These are phyloP conservation scores for Chlorella vulgaris DNA, from an alignment of 139 green algal species.

Conservation along the genomic window DNA sequence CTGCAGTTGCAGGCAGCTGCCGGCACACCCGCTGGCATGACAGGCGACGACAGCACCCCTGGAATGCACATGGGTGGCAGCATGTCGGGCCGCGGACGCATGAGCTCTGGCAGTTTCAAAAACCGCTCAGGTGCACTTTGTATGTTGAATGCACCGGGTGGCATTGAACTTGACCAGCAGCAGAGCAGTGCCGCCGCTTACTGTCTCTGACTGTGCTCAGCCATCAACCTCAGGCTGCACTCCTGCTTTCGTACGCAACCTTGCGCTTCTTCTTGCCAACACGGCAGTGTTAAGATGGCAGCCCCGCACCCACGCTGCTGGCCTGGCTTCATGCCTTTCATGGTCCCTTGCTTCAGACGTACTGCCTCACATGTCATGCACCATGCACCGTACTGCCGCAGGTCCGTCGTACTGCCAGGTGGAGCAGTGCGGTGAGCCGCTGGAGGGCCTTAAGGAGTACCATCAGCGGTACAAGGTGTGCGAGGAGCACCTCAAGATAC, in stretches of 20 bases:
- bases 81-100: background rate
- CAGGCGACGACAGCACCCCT: background rate
- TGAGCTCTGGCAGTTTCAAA: conserved; percentile 1
- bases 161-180: background rate
- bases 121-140: background rate
- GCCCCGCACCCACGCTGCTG: too few relatives aligned
- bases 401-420: background rate
- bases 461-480: conserved; percentile 77
- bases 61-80: background rate
- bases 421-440: conserved; percentile 28
- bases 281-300: too few relatives aligned
- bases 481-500: conserved; percentile 36
- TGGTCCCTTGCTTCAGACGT: too few relatives aligned
- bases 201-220: too few relatives aligned
- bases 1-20: background rate
- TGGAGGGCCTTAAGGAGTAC: conserved; percentile 81
- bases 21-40: background rate
- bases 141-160: background rate
- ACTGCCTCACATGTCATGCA: too few relatives aligned
- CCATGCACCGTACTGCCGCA: too few relatives aligned
- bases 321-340: too few relatives aligned
- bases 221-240: too few relatives aligned
- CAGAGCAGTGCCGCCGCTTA: too few relatives aligned
- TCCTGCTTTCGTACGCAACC: too few relatives aligned
- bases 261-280: too few relatives aligned